A percentile compares a stretch with the other conserved stretches of the same genome.
These are phyloP conservation scores for Phaeosphaeria sp. DNA, from an alignment of 2,329 filamentous ascomycete genomes.

Conservation along the genomic window DNA sequence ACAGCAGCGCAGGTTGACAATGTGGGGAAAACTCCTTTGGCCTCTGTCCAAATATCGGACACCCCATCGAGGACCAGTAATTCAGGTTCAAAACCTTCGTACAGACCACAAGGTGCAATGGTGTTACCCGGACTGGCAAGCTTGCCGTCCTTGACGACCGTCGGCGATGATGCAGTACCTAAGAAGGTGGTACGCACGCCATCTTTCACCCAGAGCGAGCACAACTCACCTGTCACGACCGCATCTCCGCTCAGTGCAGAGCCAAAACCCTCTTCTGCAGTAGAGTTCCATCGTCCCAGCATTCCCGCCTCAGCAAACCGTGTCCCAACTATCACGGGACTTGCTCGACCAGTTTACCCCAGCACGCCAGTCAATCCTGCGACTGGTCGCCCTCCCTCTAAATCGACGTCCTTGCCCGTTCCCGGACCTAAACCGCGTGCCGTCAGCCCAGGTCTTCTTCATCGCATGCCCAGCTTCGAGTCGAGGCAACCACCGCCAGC, in stretches of 20 bases:
- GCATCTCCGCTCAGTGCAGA: constrained; percentile 23
- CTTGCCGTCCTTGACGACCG: constrained; percentile 11
- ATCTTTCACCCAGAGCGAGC: constrained; percentile 17
- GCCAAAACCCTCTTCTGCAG: constrained; percentile 14
- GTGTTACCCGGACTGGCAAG: constrained; percentile 26
- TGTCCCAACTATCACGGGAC: constrained; percentile 43
- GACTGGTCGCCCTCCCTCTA: constrained; percentile 34
- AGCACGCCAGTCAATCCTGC: constrained; percentile 25
- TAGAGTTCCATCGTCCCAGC: constrained; percentile 39
- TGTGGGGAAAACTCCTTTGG: constrained; percentile 34
- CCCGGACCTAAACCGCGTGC: constrained; percentile 38
- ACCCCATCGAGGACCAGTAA: not conserved
- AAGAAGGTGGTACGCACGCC: constrained; percentile 7
- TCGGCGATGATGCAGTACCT: not conserved
- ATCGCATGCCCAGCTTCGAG: constrained; percentile 57
- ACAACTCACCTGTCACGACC: constrained; percentile 22
- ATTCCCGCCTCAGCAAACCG: constrained; percentile 38
- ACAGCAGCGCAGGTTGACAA: constrained; percentile 52
- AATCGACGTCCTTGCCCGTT: constrained; percentile 39
- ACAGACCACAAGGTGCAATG: constrained; percentile 17
- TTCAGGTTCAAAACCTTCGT: not conserved
- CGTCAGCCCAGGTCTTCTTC: constrained; percentile 53
- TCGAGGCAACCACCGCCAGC: constrained; percentile 22
- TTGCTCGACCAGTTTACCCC: constrained; percentile 46
- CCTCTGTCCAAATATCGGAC: constrained; percentile 10